Evolutionary conservation across 192 early-diverging fungal species (phyloP).

Genomic region (Paraglomus brasilianum): DNA sequence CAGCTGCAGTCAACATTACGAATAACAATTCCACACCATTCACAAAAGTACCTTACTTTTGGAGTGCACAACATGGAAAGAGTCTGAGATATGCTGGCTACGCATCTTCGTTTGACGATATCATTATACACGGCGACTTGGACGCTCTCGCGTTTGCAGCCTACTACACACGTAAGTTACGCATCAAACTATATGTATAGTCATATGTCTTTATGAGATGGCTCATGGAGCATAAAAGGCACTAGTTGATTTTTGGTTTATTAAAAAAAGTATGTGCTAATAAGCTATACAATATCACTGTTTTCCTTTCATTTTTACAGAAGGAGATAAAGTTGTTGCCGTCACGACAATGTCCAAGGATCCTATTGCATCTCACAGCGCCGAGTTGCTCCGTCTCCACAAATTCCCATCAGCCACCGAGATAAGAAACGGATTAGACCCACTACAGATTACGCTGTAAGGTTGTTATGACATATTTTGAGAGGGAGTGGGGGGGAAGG

Average conservation of each 20-base stretch:
- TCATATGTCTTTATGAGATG: too few relatives aligned
- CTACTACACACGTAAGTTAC: constrained; percentile 36
- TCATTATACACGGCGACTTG: constrained; percentile 42
- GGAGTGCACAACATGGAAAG: constrained; percentile 56
- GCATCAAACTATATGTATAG: constrained; percentile 5
- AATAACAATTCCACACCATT: constrained; percentile 36
- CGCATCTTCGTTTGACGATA: constrained; percentile 52
- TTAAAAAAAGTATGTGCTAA: too few relatives aligned
- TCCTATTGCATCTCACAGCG: constrained; percentile 39
- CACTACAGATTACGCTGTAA: too few relatives aligned
- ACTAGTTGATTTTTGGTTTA: too few relatives aligned
- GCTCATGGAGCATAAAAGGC: too few relatives aligned
- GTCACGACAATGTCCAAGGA: constrained; percentile 40
- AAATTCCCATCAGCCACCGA: constrained; percentile 42
- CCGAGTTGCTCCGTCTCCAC: constrained; percentile 40
- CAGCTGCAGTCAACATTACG: constrained; percentile 35
- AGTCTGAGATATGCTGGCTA: constrained; percentile 56
- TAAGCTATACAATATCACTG: too few relatives aligned
- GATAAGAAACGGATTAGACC: constrained; percentile 36
- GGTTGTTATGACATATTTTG: too few relatives aligned
- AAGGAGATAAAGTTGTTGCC: constrained; percentile 40
- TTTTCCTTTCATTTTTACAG: constrained; percentile 6
- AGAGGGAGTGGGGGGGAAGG: too few relatives aligned
- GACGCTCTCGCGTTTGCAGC: constrained; percentile 35
- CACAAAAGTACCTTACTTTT: constrained; percentile 55